These are phyloP conservation scores for Penicillium sumatraense DNA, from an alignment of 2,329 filamentous ascomycete species.

Conservation along the genomic window DNA sequence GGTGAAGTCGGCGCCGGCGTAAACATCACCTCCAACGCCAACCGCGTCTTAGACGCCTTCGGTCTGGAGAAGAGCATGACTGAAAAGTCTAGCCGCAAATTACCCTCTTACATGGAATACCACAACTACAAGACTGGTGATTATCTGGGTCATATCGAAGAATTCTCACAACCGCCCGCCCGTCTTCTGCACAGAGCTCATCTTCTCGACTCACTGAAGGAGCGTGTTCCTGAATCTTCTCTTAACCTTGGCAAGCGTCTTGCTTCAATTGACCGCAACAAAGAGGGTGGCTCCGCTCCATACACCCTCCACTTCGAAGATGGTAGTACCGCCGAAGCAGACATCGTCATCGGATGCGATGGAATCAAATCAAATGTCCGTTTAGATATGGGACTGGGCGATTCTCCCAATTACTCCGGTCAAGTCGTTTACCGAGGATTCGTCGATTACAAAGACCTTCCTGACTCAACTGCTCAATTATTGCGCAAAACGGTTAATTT, in stretches of 20 bases:
- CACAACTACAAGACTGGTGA: conserved; percentile 32
- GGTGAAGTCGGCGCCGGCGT: conserved; percentile 45
- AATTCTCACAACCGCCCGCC: conserved; percentile 30
- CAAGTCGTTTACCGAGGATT: conserved; percentile 46
- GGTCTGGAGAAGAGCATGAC: conserved; percentile 37
- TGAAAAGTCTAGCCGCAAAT: conserved; percentile 39
- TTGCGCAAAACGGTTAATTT: conserved; percentile 42
- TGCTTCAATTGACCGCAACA: conserved; percentile 23
- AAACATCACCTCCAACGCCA: conserved; percentile 44
- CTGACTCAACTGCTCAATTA: conserved; percentile 32
- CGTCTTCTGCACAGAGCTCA: conserved; percentile 39
- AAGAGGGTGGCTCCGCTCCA: conserved; percentile 25
- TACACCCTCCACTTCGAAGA: conserved; percentile 50
- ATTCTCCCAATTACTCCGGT: conserved; percentile 39
- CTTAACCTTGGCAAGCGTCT: conserved; percentile 35
- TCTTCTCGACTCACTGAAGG: conserved; percentile 41
- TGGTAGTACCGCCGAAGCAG: conserved; percentile 46
- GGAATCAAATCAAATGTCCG: conserved; percentile 56
- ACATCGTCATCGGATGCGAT: conserved; percentile 53
- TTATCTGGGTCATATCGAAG: conserved; percentile 36
- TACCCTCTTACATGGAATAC: conserved; percentile 37
- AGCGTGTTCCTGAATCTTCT: conserved; percentile 32
- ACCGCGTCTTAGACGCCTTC: conserved; percentile 37
- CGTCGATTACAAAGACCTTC: conserved; percentile 38
- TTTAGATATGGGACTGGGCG: conserved; percentile 29